These are phyloP conservation scores for Pezicula rhizophila DNA, from an alignment of 2,329 filamentous ascomycete species.

Conservation along the genomic window DNA sequence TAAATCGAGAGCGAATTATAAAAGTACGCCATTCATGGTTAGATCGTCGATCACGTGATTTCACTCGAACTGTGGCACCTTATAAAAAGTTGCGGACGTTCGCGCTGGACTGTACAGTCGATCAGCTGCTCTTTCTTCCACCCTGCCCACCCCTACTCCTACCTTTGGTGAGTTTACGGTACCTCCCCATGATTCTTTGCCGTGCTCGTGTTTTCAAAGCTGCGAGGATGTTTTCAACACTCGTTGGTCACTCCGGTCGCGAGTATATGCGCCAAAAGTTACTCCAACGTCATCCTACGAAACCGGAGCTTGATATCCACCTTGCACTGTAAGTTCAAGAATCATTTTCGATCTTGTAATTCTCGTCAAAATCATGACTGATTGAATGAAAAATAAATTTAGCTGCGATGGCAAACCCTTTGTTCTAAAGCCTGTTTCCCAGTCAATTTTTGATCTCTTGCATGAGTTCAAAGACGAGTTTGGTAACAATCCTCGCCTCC, in stretches of 20 bases:
- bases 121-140: no score
- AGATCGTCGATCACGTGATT: no score
- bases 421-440: conserved; percentile 28
- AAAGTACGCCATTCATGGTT: no score
- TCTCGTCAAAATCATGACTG: not conserved
- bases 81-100: no score
- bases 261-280: not conserved
- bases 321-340: not conserved
- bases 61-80: no score
- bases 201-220: no score
- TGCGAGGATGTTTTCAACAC: not conserved
- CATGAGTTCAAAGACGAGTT: conserved; percentile 28
- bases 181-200: no score
- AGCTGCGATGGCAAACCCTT: not conserved
- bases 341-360: not conserved
- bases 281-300: not conserved
- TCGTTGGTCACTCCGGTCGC: not conserved
- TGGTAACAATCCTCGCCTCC: conserved; percentile 26
- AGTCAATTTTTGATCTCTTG: conserved; percentile 27
- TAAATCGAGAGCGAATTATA: no score
- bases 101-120: no score
- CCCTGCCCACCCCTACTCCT: no score
- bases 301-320: conserved; percentile 9
- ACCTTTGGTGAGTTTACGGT: no score
- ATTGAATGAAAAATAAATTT: not conserved